Conservation (phyloP, 106 monocot species). For the Vanilla planifolia region DNA sequence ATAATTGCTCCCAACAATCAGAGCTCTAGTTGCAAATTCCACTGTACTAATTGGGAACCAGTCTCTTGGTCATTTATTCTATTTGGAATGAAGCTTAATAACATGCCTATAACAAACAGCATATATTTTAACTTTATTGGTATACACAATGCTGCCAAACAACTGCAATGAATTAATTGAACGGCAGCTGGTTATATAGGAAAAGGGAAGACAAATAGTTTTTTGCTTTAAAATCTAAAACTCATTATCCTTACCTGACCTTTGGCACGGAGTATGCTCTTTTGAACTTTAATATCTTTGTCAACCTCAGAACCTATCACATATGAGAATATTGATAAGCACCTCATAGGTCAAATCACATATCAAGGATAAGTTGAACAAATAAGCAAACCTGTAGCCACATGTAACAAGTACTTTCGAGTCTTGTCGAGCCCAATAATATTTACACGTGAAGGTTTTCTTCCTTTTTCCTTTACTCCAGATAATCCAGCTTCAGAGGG, state of each 20-base stretch:
- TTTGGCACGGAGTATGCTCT: constrained; percentile 63
- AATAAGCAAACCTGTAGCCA: constrained; percentile 62
- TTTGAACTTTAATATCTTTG: constrained; percentile 83
- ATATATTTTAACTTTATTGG: no score
- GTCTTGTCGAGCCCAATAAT: constrained; percentile 87
- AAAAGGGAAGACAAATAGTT: no score
- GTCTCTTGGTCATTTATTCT: no score
- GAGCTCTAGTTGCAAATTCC: no score
- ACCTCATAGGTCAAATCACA: background rate
- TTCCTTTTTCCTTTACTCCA: constrained; percentile 87
- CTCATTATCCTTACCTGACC: constrained; percentile 52
- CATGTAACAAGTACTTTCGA: constrained; percentile 64
- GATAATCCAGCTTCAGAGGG: constrained; percentile 65
- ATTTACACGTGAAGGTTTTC: constrained; percentile 61
- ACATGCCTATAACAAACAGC: no score
- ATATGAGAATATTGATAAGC: constrained; percentile 8
- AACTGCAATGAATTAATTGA: no score
- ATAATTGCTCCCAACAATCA: no score
- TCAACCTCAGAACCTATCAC: constrained; percentile 71
- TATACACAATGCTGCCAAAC: no score
- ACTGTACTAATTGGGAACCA: no score
- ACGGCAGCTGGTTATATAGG: no score
- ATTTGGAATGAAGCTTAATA: no score
- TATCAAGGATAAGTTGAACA: background rate
- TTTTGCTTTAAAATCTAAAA: no score